phyloP scores from a whole-genome alignment of 345 rosid genomes.

The Lumnitzera littorea region DNA sequence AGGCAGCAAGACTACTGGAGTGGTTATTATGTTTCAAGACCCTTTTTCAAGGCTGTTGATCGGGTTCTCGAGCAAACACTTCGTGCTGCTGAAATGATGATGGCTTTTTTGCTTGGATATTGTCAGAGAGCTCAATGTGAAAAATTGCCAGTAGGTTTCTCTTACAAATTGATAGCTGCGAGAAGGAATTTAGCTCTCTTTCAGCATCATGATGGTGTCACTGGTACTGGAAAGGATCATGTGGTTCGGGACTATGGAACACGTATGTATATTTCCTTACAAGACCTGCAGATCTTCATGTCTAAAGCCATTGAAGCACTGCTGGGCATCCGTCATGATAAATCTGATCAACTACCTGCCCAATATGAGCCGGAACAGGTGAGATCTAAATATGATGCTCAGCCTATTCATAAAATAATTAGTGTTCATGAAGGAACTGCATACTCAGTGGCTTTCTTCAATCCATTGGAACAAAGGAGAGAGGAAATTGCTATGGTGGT shows the following conservation, averaged over 20 bases:
- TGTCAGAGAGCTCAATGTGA: slow-evolving; percentile 88
- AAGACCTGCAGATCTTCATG: slow-evolving; percentile 90
- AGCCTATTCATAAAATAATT: slow-evolving; percentile 65
- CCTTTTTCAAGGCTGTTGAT: slow-evolving; percentile 97
- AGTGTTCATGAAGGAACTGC: slow-evolving; percentile 64
- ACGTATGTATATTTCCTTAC: slow-evolving; percentile 88
- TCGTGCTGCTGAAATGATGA: slow-evolving; percentile 86
- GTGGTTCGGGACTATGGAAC: slow-evolving; percentile 89
- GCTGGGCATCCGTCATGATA: slow-evolving; percentile 78
- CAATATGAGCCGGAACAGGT: slow-evolving; percentile 75
- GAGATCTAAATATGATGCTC: slow-evolving; percentile 78
- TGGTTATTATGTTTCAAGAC: slow-evolving; percentile 97
- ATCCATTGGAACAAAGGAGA: slow-evolving; percentile 80
- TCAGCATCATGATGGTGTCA: slow-evolving; percentile 99
- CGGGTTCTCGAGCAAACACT: slow-evolving; percentile 87
- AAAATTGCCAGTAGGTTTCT: slow-evolving; percentile 62
- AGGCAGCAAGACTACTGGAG: slow-evolving; percentile 97
- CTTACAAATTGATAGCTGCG: slow-evolving; percentile 86
- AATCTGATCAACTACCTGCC: slow-evolving; percentile 61
- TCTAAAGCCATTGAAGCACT: slow-evolving; percentile 87
- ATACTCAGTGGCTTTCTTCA: slow-evolving; percentile 71
- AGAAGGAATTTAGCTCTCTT: slow-evolving; percentile 96
- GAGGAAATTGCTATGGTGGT: slow-evolving; percentile 75
- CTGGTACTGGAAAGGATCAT: slow-evolving; percentile 94
- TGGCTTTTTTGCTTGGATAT: slow-evolving; percentile 75